phyloP scores from a whole-genome alignment of 768 basidiomycete genomes.

The Termitomyces eurrhizus region DNA sequence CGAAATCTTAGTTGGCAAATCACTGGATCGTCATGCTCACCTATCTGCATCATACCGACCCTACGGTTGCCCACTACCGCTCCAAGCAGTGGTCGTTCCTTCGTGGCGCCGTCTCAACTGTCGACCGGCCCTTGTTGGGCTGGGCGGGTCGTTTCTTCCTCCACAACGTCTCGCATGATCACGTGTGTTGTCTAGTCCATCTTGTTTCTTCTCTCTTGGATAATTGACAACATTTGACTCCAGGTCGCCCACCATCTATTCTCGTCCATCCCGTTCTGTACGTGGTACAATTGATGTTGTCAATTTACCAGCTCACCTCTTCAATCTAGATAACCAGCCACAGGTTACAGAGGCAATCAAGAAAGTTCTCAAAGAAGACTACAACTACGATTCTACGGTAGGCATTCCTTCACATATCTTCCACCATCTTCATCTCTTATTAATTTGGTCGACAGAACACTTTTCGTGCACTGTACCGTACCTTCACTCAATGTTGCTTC shows the following conservation, averaged over 20 bases:
- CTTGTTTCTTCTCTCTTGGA: not conserved
- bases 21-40: slow-evolving; percentile 64
- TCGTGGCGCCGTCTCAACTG: slow-evolving; percentile 53
- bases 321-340: slow-evolving; percentile 48
- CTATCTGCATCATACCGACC: slow-evolving; percentile 60
- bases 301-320: not conserved
- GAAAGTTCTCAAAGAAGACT: slow-evolving; percentile 49
- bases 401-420: slow-evolving; percentile 9
- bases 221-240: not conserved
- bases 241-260: slow-evolving; percentile 61
- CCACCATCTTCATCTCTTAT: not conserved
- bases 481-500: slow-evolving; percentile 59
- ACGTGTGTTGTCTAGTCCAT: slow-evolving; percentile 25
- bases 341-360: slow-evolving; percentile 52
- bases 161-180: slow-evolving; percentile 50
- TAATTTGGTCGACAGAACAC: slow-evolving; percentile 35
- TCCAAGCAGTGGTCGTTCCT: slow-evolving; percentile 51
- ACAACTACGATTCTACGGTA: slow-evolving; percentile 61
- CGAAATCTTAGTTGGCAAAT: slow-evolving; percentile 34
- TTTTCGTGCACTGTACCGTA: slow-evolving; percentile 55
- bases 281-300: slow-evolving; percentile 7
- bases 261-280: slow-evolving; percentile 53
- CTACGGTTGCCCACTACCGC: slow-evolving; percentile 52
- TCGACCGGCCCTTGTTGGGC: slow-evolving; percentile 58
- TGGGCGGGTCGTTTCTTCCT: slow-evolving; percentile 63